Evolutionary conservation across 371 early-diverging fungal genomes (phyloP).

Genomic region (Rhizopus delemar): DNA sequence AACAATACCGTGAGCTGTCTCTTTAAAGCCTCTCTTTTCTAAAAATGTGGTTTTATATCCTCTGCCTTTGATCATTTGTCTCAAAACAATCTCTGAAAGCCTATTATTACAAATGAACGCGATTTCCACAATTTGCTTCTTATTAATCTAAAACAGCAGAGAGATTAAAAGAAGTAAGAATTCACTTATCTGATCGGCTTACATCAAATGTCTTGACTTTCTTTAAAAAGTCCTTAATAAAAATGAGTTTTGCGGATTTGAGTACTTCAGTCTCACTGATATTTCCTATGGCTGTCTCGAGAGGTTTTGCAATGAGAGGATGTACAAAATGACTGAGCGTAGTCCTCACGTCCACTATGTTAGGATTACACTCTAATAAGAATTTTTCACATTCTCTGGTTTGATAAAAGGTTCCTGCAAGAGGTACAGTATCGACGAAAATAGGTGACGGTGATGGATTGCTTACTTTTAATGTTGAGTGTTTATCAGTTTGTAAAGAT

Average conservation of each 20-base stretch:
- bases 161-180: not conserved
- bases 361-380: not conserved
- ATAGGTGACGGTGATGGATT: too few species aligned
- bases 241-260: not conserved
- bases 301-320: not conserved
- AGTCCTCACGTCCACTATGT: not conserved
- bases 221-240: not conserved
- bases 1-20: not conserved
- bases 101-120: not conserved
- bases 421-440: too few species aligned
- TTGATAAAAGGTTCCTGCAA: too few species aligned
- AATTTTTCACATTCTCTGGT: not conserved
- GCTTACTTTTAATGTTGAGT: too few species aligned
- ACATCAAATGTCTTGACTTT: not conserved
- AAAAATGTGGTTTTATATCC: not conserved
- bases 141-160: not conserved
- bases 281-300: not conserved
- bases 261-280: not conserved
- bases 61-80: not conserved
- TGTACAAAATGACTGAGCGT: not conserved
- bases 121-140: not conserved
- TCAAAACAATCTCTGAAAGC: not conserved
- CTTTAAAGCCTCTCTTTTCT: not conserved
- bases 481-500: too few species aligned
- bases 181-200: not conserved